Evolutionary conservation across 352 stramenopile species (phyloP), one percentile per base, ranked within the genome.

Genomic region (Pythium volutum): DNA sequence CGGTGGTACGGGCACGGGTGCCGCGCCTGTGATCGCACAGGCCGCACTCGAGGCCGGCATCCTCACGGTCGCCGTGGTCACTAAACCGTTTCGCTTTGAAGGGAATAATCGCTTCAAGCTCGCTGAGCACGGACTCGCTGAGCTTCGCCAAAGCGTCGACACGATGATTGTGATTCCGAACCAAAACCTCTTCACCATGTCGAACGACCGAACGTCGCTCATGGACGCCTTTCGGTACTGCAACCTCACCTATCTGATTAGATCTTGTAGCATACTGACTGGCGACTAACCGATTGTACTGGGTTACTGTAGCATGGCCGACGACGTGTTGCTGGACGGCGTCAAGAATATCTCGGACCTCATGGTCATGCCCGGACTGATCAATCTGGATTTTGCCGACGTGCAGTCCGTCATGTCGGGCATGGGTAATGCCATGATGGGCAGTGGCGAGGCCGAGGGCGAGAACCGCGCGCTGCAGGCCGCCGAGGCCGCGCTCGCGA

Each of bases 171-270:
- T 91, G 31, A 95, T 95, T 53, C 85, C 85, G 41, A 95, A 95
- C 74, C 85, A 95, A 66, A 95, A 95, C 72, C 53, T 95, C 47
- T 95, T 95, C 71, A 91, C 89, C 64, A 92, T 96, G 75, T 93
- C 85, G 29, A 93, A 78, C 52, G 84, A 91, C 43, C 76, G 81
- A 48, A 97, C 88, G 22, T 94, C 83, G 34, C 76, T 93, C 59
- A 93, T 95, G 81, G 85, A 95, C 58, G 85, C 85, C 26, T 95
- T 95, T 69, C 71, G 81, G 84, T 92, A 45, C 20, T 67, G 7
- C 31, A 36, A 8, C 2, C 36, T 43, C 10, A 10, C 14, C 15
- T 20, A 22, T 7, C 52, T 50, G 1, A 49, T 26, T 29, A 0
- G 20, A 31, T 51, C 10, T 51, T 26, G 3, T 7, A n/a, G 4